Evolutionary conservation across 192 early-diverging fungal species (phyloP).

Genomic region (Dispira parvispora): DNA sequence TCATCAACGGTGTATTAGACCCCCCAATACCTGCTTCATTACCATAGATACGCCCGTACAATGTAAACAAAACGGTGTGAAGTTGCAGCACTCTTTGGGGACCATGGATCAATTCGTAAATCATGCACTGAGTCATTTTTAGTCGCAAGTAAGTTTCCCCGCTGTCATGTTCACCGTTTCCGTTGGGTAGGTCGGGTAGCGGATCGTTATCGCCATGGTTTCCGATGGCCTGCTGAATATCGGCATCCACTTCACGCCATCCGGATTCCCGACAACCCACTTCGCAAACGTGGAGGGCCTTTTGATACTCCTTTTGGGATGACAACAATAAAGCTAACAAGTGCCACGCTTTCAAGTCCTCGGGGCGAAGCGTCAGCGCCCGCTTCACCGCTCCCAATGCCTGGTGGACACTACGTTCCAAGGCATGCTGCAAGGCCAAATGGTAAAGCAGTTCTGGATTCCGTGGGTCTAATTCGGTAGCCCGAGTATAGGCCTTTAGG

Average conservation of each 20-base stretch:
- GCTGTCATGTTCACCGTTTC: slow-evolving; percentile 19
- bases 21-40: neutral
- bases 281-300: slow-evolving; percentile 46
- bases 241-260: slow-evolving; percentile 20
- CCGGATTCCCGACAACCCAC: slow-evolving; percentile 41
- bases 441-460: slow-evolving; percentile 43
- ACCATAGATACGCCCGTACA: slow-evolving; percentile 34
- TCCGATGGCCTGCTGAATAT: slow-evolving; percentile 12
- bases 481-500: slow-evolving; percentile 28
- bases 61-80: slow-evolving; percentile 40
- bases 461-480: slow-evolving; percentile 31
- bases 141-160: slow-evolving; percentile 42
- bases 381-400: slow-evolving; percentile 36
- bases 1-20: neutral
- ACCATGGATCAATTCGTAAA: slow-evolving; percentile 34
- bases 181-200: slow-evolving; percentile 10
- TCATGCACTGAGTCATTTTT: slow-evolving; percentile 37
- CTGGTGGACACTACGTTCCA: slow-evolving; percentile 39
- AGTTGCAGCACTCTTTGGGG: slow-evolving; percentile 31
- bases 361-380: slow-evolving; percentile 30
- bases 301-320: slow-evolving; percentile 41
- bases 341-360: slow-evolving; percentile 55
- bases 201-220: slow-evolving; percentile 11
- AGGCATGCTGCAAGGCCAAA: slow-evolving; percentile 47
- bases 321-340: slow-evolving; percentile 49